Evolutionary conservation across 2,329 filamentous ascomycete genomes (phyloP).

Genomic region (Phialocephala subalpina): DNA sequence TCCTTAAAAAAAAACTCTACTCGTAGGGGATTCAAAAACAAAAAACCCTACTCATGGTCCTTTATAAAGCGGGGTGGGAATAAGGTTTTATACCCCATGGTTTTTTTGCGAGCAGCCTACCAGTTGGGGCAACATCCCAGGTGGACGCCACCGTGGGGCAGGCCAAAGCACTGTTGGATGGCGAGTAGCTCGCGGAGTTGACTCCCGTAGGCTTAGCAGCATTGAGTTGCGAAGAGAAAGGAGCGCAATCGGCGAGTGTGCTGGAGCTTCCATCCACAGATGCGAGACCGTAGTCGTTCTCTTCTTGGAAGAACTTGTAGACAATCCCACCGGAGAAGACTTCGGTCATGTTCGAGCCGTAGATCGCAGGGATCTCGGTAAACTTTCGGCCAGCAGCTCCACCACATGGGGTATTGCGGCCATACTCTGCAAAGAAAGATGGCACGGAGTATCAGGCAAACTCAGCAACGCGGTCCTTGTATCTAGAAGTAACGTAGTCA

Average conservation of each 20-base stretch:
- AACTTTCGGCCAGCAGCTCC: slow-evolving; percentile 70
- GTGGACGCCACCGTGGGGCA: no score
- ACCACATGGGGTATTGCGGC: slow-evolving; percentile 74
- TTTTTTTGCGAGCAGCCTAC: no score
- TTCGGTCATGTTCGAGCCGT: slow-evolving; percentile 77
- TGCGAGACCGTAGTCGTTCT: slow-evolving; percentile 75
- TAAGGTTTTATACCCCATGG: no score
- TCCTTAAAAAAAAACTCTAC: no score
- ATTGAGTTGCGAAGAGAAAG: no score
- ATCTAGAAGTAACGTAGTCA: slow-evolving; percentile 78
- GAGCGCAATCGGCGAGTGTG: slow-evolving; percentile 70
- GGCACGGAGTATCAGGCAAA: slow-evolving; percentile 92
- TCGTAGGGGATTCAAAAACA: no score
- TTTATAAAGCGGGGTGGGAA: no score
- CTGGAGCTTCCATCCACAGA: slow-evolving; percentile 62
- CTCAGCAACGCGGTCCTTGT: slow-evolving; percentile 80
- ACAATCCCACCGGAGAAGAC: slow-evolving; percentile 96
- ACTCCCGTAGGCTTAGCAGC: no score
- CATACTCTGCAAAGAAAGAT: slow-evolving; percentile 98
- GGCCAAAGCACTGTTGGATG: no score
- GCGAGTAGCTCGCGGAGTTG: no score
- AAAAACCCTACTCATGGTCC: no score
- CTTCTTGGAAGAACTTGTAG: slow-evolving; percentile 96
- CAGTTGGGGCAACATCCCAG: no score
- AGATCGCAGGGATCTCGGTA: slow-evolving; percentile 84